Conservation (phyloP, 371 early-diverging fungal genomes). For the Mucor sp. region DNA sequence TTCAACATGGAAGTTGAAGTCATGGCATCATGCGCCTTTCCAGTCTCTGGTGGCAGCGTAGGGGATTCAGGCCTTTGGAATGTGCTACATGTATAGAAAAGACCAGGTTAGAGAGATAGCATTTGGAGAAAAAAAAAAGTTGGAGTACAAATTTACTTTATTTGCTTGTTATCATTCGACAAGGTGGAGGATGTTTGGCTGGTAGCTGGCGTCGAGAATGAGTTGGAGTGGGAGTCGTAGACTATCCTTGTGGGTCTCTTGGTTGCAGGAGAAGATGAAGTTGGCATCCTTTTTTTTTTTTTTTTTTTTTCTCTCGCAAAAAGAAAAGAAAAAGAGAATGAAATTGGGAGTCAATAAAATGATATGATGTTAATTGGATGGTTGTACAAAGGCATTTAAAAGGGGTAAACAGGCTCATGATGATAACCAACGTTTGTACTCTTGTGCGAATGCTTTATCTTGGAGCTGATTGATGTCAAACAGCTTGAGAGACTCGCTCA, state of each 20-base stretch:
- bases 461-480: not conserved
- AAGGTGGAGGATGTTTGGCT: not conserved
- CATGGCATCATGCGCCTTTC: not conserved
- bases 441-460: constrained; percentile 25
- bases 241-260: not conserved
- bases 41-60: constrained; percentile 36
- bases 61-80: constrained; percentile 40
- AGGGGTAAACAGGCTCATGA: constrained; percentile 4
- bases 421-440: constrained; percentile 19
- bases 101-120: not conserved
- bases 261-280: not conserved
- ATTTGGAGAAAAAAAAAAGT: too few relatives aligned
- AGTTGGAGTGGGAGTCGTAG: not conserved
- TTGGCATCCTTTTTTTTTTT: not conserved
- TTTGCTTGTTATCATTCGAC: not conserved
- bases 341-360: not conserved
- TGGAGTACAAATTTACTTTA: not conserved
- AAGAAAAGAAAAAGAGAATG: not conserved
- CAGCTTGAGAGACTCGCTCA: constrained; percentile 15
- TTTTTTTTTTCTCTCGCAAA: not conserved
- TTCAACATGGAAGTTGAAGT: not conserved
- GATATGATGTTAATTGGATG: not conserved
- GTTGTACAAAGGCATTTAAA: constrained; percentile 1
- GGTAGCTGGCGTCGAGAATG: not conserved
- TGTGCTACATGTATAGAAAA: not conserved